phyloP scores from a whole-genome alignment of 495 filamentous ascomycete species.

The Glutinoglossum americanum region DNA sequence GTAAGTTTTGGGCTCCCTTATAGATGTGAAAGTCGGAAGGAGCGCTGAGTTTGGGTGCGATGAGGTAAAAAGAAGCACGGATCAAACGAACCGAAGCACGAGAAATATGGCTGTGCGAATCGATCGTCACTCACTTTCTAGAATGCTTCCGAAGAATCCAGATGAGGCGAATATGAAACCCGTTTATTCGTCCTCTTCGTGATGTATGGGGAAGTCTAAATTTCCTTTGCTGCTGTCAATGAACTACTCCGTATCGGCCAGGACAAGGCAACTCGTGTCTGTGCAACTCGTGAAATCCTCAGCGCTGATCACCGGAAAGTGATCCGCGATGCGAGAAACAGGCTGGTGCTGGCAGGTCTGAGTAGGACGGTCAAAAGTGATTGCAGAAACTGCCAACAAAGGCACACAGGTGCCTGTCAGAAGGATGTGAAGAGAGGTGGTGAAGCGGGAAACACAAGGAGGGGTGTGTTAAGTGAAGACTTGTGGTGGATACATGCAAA shows the following conservation, averaged over 20 bases:
- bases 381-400: slow-evolving; percentile 9
- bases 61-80: not conserved
- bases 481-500: slow-evolving; percentile 5
- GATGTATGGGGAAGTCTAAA: not conserved
- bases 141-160: not conserved
- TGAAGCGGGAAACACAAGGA: slow-evolving; percentile 2
- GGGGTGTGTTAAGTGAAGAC: slow-evolving; percentile 8
- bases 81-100: not conserved
- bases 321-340: not conserved
- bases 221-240: not conserved
- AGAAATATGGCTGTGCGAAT: not conserved
- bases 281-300: too few relatives aligned
- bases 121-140: not conserved
- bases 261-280: not conserved
- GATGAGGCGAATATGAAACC: not conserved
- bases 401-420: slow-evolving; percentile 8
- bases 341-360: not conserved
- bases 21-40: not conserved
- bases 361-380: slow-evolving; percentile 6
- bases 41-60: not conserved
- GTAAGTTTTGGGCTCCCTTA: not conserved
- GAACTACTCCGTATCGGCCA: not conserved
- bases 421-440: slow-evolving; percentile 7
- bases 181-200: not conserved
- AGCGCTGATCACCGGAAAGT: too few relatives aligned